A percentile compares a stretch with the other conserved stretches of the same genome.
These are phyloP conservation scores for Allantophomopsis cytisporea DNA, from an alignment of 2,329 filamentous ascomycete species.

Conservation along the genomic window DNA sequence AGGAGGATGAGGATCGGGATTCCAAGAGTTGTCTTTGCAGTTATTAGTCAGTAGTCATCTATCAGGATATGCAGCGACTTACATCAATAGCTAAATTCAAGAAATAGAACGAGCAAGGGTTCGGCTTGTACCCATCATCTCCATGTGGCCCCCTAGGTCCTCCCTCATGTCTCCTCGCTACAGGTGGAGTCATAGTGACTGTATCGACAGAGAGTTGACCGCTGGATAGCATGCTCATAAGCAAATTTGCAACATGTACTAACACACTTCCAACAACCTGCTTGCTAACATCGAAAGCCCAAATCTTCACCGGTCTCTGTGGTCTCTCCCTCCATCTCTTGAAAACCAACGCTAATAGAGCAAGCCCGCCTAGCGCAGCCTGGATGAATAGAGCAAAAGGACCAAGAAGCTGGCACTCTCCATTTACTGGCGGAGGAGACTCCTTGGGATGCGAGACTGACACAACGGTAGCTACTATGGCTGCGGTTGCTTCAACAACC, in stretches of 20 bases:
- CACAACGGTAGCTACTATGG: constrained; percentile 11
- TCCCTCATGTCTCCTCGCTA: constrained; percentile 15
- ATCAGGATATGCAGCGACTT: constrained; percentile 27
- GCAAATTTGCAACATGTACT: constrained; percentile 82
- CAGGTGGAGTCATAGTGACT: constrained; percentile 6
- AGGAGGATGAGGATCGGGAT: constrained; percentile 90
- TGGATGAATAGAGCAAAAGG: constrained; percentile 88
- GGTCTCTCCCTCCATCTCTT: constrained; percentile 89
- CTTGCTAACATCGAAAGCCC: constrained; percentile 96
- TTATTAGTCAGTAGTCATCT: constrained; percentile 4
- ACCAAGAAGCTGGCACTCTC: constrained; percentile 78
- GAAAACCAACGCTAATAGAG: constrained; percentile 75
- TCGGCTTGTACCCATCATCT: constrained; percentile 48
- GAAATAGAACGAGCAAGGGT: constrained; percentile 93
- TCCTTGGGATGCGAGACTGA: constrained; percentile 15
- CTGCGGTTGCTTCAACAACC: no score
- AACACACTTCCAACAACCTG: constrained; percentile 90
- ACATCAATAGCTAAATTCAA: constrained; percentile 93
- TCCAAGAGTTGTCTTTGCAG: constrained; percentile 71
- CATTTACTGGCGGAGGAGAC: constrained; percentile 23
- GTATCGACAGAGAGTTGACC: constrained; percentile 56
- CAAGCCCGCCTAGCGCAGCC: constrained; percentile 69
- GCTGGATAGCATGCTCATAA: constrained; percentile 93
- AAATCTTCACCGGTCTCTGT: constrained; percentile 86
- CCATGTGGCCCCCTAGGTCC: constrained; percentile 18